phyloP scores from a whole-genome alignment of 148 eudicot genomes.

The Oxyria digyna region DNA sequence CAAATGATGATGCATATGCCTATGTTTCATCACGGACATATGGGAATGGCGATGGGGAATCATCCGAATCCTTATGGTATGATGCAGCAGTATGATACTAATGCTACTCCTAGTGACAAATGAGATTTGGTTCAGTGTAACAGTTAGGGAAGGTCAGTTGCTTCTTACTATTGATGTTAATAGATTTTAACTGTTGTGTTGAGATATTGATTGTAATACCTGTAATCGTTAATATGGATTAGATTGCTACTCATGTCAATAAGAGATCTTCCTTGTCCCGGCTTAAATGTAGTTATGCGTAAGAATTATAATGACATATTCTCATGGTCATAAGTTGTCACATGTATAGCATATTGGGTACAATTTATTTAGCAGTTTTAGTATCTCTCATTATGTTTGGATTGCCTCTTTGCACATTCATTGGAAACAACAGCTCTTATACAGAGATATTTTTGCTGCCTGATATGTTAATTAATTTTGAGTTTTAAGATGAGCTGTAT shows the following conservation, averaged over 20 bases:
- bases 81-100: slow-evolving; percentile 40
- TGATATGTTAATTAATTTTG: neutral
- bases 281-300: neutral
- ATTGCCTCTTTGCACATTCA: neutral
- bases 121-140: neutral
- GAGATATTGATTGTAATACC: no score
- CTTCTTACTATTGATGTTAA: neutral
- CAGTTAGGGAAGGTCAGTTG: slow-evolving; percentile 1
- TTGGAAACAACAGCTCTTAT: no score
- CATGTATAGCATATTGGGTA: neutral
- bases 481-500: neutral
- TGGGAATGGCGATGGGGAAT: slow-evolving; percentile 16
- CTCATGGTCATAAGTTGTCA: neutral
- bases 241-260: no score
- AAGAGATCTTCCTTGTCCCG: no score
- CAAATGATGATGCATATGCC: neutral
- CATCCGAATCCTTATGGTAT: slow-evolving; percentile 14
- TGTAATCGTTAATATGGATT: no score
- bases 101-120: slow-evolving; percentile 19
- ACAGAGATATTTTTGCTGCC: neutral
- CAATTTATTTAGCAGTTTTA: neutral
- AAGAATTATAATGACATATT: neutral
- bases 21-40: slow-evolving; percentile 19
- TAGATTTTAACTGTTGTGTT: no score
- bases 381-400: neutral